Base-by-base conservation (phyloP, 192 early-diverging fungal species). In the Entomortierella beljakovae region DNA sequence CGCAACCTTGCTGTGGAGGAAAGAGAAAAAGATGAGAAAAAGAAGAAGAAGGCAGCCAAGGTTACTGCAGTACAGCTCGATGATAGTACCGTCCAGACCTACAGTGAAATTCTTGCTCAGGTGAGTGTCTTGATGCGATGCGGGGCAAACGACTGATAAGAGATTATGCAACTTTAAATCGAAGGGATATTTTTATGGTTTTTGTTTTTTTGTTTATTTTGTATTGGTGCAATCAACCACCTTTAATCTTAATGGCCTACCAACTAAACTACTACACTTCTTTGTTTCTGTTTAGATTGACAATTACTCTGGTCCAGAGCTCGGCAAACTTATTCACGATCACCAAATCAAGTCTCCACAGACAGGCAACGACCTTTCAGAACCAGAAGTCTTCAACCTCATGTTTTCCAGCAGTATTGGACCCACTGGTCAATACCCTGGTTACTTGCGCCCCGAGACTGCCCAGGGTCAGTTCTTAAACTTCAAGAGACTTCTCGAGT, bases 381-480 rank as follows among this genome's bases (percentile, higher is more conserved):
- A 91, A 42, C 97, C 97, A 28, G 91, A 91, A 25, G 89, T 93
- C 65, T 99, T 99, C 92, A 99, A 99, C 89, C 90, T 99, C 60
- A 99, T 99, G 97, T 99, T 99, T 76, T 92, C 95, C 56, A 97
- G 92, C 61, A 95, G 88, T 83, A 98, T 99, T 79, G 98, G 98
- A 64, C 98, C 98, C 58, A 97, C 97, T 43, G 98, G 98, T 58
- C 89, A 96, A 34, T 61, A 70, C 66, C 42, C 68, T 26, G 91
- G 91, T 61, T 99, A 91, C 83, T 88, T 99, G 66, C 92, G 98
- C 26, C 98, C 98, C 46, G 98, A 99, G 84, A 99, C 98, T n/a
- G 97, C 98, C 33, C 98, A 99, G 87, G 98, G 98, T 75, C 98
- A 99, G 83, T 99, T 99, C 81, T 83, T 99, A 62, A 98, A 98